These are phyloP conservation scores for Penicillium sp. DNA, from an alignment of 2,329 filamentous ascomycete species.

Conservation along the genomic window DNA sequence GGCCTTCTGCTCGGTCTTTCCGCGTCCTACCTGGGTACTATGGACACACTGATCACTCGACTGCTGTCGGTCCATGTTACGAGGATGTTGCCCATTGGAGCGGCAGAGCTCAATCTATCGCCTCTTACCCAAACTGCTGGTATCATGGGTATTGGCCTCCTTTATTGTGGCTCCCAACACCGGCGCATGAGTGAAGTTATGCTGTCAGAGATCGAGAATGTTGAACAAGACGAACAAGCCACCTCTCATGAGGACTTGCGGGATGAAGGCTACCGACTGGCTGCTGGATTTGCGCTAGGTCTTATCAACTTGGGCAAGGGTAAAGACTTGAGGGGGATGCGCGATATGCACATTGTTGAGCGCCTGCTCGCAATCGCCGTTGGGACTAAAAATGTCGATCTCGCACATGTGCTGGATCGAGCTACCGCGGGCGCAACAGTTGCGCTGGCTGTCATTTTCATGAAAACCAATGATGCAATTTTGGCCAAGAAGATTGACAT, in stretches of 20 bases:
- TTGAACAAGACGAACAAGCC: conserved; percentile 73
- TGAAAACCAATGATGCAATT: conserved; percentile 89
- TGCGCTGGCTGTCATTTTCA: conserved; percentile 87
- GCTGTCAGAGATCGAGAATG: conserved; percentile 92
- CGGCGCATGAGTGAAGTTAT: conserved; percentile 98
- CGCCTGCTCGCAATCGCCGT: conserved; percentile 83
- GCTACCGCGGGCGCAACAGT: conserved; percentile 92
- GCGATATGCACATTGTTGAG: conserved; percentile 92
- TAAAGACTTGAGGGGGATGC: conserved; percentile 79
- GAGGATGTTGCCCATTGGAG: conserved; percentile 85
- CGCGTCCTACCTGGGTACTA: conserved; percentile 91
- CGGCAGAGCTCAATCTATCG: conserved; percentile 91
- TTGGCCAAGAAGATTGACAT: conserved; percentile 91
- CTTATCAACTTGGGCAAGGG: conserved; percentile 95
- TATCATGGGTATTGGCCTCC: conserved; percentile 91
- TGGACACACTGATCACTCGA: conserved; percentile 93
- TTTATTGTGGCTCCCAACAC: conserved; percentile 95
- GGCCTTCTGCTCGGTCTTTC: conserved; percentile 89
- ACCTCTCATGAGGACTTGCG: conserved; percentile 73
- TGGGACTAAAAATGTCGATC: conserved; percentile 83
- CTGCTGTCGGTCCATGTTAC: conserved; percentile 95
- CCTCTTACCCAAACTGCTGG: conserved; percentile 92
- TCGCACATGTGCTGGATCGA: conserved; percentile 90
- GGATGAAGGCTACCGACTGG: conserved; percentile 93
- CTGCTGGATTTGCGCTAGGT: conserved; percentile 88